A percentile compares a stretch with the other conserved stretches of the same genome.
These are phyloP conservation scores for Rhodamnia argentea DNA, from an alignment of 345 rosid genomes.

Conservation along the genomic window DNA sequence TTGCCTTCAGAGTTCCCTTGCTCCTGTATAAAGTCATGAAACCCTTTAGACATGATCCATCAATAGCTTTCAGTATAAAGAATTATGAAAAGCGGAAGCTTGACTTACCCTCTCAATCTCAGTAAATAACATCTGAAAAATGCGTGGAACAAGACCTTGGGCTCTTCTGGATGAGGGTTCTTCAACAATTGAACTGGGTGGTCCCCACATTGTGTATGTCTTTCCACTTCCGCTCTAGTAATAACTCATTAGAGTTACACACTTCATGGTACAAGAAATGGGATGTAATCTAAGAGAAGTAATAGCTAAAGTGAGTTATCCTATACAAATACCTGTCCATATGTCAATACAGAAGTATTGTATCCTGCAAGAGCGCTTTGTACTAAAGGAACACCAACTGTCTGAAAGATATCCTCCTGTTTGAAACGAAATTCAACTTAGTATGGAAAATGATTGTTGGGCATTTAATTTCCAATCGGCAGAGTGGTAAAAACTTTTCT, in stretches of 20 bases:
- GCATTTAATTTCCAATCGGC: background rate
- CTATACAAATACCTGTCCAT: constrained; percentile 64
- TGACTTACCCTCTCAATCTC: constrained; percentile 63
- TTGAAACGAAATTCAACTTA: background rate
- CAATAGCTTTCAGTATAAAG: background rate
- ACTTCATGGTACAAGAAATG: background rate
- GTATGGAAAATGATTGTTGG: background rate
- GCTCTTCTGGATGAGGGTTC: constrained; percentile 65
- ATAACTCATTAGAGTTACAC: constrained; percentile 1
- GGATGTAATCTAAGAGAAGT: background rate
- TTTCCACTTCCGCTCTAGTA: constrained; percentile 91
- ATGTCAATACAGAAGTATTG: constrained; percentile 72
- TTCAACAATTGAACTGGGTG: constrained; percentile 88
- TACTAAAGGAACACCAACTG: constrained; percentile 75
- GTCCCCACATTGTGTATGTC: constrained; percentile 97
- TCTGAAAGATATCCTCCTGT: constrained; percentile 74
- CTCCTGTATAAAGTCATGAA: constrained; percentile 34
- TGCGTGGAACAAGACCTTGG: constrained; percentile 85
- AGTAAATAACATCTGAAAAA: constrained; percentile 71
- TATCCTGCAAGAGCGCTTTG: constrained; percentile 75
- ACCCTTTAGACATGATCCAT: constrained; percentile 1
- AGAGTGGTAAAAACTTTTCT: background rate
- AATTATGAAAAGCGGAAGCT: background rate
- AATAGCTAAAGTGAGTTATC: background rate
- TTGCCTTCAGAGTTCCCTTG: constrained; percentile 56